Evolutionary conservation across 2,329 filamentous ascomycete genomes (phyloP), one percentile per base, ranked within the genome.

Genomic region (Nigrospora oryzae): DNA sequence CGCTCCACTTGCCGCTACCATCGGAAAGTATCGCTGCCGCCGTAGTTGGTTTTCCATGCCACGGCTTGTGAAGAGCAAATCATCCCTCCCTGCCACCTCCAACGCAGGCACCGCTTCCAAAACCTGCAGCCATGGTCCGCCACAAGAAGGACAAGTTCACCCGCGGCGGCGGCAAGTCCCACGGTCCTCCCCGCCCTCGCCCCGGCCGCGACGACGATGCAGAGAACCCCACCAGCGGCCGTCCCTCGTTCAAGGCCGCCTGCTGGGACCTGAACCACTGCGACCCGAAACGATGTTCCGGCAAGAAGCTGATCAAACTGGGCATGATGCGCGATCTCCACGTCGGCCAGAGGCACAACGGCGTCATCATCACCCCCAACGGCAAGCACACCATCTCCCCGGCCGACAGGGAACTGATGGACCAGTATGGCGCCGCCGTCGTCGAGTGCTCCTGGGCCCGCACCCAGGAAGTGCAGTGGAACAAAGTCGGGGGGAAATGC

Each of bases 241-340:
- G 56, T 51, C 81, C 68, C 35, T 59, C 69, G 17, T 96, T 90
- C 77, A 95, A 94, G 68, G 91, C 93, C 40, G 93, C 91, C 47
- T 96, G 91, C 64, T 98, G 93, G 93, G 93, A 98, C 60, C 75
- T 98, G 32, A 91, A 90, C 50, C 93, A 98, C 70, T 98, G 93
- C 71, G 93, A 98, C 60, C 89, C 91, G 10, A 97, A 96, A 66
- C 77, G 91, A 55, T 98, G 93, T 68, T 96, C 90, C 0, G 93
- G 93, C 31, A 98, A 98, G 71, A 83, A 88, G 51, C 77, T 98
- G 32, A 95, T 98, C 78, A 83, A 84, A 51, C 78, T 94, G 45
- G 91, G 91, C 3, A 73, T 96, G 58, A 96, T 98, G 89, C 84
- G 93, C 54, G 87, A 95, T 59, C 76, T 98, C 44, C 82, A 91